A percentile compares a stretch with the other conserved stretches of the same genome.
Evolutionary conservation across 768 basidiomycete genomes (phyloP).

Genomic region (Piloderma croceum): DNA sequence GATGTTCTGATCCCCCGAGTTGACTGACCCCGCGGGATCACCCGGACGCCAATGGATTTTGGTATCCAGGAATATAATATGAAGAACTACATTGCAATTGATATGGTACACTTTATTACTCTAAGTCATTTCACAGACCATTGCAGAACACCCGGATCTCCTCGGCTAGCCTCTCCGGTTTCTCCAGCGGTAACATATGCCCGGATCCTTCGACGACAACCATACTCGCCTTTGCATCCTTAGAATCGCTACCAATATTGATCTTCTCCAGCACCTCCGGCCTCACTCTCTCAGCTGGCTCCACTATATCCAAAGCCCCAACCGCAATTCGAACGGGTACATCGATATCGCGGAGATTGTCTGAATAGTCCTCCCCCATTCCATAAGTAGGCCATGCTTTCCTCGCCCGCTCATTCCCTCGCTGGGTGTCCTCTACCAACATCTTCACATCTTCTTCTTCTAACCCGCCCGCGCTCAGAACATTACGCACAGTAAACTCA

Average conservation of each 20-base stretch:
- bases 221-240: slow-evolving; percentile 6
- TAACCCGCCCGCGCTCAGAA: slow-evolving; percentile 5
- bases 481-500: slow-evolving; percentile 1
- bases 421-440: slow-evolving; percentile 3
- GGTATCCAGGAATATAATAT: no score
- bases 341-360: background rate
- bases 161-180: background rate
- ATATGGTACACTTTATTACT: no score
- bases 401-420: slow-evolving; percentile 2
- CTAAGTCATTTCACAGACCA: no score
- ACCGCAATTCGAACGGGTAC: slow-evolving; percentile 8
- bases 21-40: no score
- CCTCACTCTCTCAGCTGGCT: slow-evolving; percentile 3
- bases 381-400: slow-evolving; percentile 7
- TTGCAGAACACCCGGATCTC: no score
- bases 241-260: no score
- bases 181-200: slow-evolving; percentile 9
- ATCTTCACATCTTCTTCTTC: slow-evolving; percentile 2
- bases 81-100: no score
- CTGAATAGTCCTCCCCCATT: slow-evolving; percentile 4
- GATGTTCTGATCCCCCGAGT: no score
- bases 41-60: no score
- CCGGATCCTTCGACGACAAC: slow-evolving; percentile 4
- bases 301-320: slow-evolving; percentile 6
- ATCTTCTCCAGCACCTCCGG: slow-evolving; percentile 4